These are phyloP conservation scores for Colletotrichum falcatum DNA, from an alignment of 2,329 filamentous ascomycete genomes.

Conservation along the genomic window DNA sequence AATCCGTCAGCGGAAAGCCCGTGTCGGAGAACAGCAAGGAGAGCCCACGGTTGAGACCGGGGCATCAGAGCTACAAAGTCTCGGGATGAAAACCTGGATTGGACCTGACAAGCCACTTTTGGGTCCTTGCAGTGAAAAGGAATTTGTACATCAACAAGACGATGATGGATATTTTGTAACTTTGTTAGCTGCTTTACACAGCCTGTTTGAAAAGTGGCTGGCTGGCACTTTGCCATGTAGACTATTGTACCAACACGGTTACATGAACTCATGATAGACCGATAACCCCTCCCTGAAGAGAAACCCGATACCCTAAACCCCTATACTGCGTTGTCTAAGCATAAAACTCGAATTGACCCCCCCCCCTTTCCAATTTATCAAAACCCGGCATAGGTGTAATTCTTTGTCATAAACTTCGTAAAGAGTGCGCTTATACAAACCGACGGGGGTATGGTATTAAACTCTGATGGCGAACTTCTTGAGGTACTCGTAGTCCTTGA, in stretches of 20 bases:
- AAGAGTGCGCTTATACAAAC: constrained; percentile 10
- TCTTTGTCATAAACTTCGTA: constrained; percentile 39
- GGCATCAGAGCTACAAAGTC: neutral
- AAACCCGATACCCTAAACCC: neutral
- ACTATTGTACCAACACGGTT: constrained; percentile 42
- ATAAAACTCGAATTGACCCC: neutral
- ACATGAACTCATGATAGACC: constrained; percentile 34
- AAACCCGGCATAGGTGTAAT: constrained; percentile 8
- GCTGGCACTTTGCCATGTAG: constrained; percentile 34
- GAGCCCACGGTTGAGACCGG: constrained; percentile 11
- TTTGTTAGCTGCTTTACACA: constrained; percentile 13
- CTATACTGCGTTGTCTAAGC: neutral
- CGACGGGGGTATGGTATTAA: constrained; percentile 46
- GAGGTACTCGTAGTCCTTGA: constrained; percentile 83
- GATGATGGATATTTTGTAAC: constrained; percentile 20
- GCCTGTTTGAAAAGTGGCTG: constrained; percentile 10
- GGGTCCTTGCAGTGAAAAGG: neutral
- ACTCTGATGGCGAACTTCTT: constrained; percentile 80
- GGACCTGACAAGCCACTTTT: neutral
- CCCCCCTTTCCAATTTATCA: constrained; percentile 1
- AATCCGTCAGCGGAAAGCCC: constrained; percentile 42
- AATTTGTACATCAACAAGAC: constrained; percentile 31
- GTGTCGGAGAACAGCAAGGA: constrained; percentile 41
- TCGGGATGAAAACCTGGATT: neutral
- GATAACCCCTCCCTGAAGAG: constrained; percentile 9